Conservation (phyloP, 768 basidiomycete genomes). For the Boletales sp. region DNA sequence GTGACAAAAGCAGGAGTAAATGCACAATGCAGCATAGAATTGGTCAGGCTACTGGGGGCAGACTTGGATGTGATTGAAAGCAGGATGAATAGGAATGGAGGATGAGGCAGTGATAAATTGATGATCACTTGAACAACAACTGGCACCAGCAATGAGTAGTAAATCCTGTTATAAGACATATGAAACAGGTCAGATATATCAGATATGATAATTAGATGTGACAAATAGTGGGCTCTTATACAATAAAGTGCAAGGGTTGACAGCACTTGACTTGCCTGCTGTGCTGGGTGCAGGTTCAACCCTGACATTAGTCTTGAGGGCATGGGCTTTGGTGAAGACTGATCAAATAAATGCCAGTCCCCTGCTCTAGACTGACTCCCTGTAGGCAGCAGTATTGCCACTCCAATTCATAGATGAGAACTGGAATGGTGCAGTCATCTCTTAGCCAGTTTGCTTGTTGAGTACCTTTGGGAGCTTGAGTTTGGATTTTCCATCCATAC, state of each 20-base stretch:
- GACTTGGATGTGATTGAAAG: too few species aligned
- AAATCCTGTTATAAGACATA: not conserved
- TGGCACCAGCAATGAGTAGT: not conserved
- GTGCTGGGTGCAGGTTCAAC: not conserved
- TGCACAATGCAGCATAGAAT: not conserved
- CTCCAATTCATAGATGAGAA: not conserved
- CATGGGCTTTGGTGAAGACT: not conserved
- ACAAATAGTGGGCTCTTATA: not conserved
- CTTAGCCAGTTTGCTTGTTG: conserved; percentile 4
- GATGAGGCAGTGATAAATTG: not conserved
- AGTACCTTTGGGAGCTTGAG: conserved; percentile 4
- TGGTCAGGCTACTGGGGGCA: too few species aligned
- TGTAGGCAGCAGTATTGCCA: not conserved
- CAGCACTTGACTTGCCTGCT: not conserved
- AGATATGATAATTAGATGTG: not conserved
- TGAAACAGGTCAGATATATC: not conserved
- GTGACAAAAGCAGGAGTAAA: not conserved
- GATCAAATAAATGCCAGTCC: not conserved
- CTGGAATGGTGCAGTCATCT: not conserved
- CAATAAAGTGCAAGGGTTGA: not conserved
- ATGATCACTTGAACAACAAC: too few species aligned
- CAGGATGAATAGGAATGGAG: not conserved
- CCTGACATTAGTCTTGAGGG: not conserved
- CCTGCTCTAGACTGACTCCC: not conserved
- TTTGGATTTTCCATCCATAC: not conserved